Evolutionary conservation across 371 early-diverging fungal genomes (phyloP), one percentile per base, ranked within the genome.

Genomic region (Mucor racemosus): DNA sequence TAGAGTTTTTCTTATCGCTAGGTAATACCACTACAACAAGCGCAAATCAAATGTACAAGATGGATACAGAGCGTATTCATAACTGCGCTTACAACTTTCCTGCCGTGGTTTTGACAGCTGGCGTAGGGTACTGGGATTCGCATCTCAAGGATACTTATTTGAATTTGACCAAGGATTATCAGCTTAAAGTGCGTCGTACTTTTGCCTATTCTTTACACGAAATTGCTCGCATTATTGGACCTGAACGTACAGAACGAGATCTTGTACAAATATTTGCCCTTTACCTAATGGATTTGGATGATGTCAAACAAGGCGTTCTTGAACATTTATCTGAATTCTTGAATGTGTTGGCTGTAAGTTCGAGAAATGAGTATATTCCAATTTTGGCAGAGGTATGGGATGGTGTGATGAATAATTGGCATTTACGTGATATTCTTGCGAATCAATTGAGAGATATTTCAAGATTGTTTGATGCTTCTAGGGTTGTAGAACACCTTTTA

Each of bases 1-100:
- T 82, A n/a, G 72, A 75, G 0, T 82, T 75, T 40, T 82, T 82
- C 58, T 54, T 82, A 7, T 78, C 79, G 1, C 59, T 82, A 1
- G 77, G 79, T 0, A 67, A 76, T 6, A 76, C 58, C 54, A 73
- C 62, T 5, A 73, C 63, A 41, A 58, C 68, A 15, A 73, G 71
- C 34, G 31, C 63, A n/a, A 67, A 62, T 35, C 77, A 78, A 58
- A 66, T 79, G 64, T 76, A 69, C 48, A 78, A 69, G 35, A 42
- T 68, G 42, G 80, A 81, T 8, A 70, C 76, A 4, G 82, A 82
- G 44, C 77, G 79, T 8, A 74, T 80, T 15, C 67, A 79, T 36
- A 76, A 79, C 60, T 85, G 85, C 41, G 84, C 85, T 31, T 83
- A 79, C 57, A 85, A 78, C 35, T 85, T 81, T 60, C 85, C 85